Evolutionary conservation across 2,329 filamentous ascomycete species (phyloP).

Genomic region (Talaromyces verruculosus): DNA sequence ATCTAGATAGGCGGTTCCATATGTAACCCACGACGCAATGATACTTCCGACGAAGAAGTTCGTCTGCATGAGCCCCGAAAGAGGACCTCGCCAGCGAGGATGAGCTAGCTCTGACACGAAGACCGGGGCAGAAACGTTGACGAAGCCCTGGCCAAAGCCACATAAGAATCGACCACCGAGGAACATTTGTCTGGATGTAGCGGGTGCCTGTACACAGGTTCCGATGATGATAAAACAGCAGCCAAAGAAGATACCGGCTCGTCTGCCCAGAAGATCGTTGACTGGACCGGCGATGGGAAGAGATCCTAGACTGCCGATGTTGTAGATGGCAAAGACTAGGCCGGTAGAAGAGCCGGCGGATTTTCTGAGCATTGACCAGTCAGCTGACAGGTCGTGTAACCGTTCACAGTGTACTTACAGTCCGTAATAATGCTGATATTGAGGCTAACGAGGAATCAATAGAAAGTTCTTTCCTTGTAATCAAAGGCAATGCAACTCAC

Average conservation of each 20-base stretch:
- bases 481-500: neutral
- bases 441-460: constrained; percentile 7
- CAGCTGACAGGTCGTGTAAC: neutral
- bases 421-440: constrained; percentile 19
- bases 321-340: constrained; percentile 21
- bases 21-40: constrained; percentile 20
- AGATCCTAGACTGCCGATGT: constrained; percentile 17
- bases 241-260: constrained; percentile 15
- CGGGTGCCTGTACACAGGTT: constrained; percentile 21
- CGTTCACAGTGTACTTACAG: constrained; percentile 7
- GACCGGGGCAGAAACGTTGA: constrained; percentile 16
- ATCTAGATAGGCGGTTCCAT: constrained; percentile 18
- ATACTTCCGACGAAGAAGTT: constrained; percentile 19
- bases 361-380: constrained; percentile 1
- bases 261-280: constrained; percentile 17
- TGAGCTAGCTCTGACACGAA: constrained; percentile 20
- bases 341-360: constrained; percentile 17
- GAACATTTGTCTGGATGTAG: constrained; percentile 16
- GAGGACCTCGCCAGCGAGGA: constrained; percentile 21
- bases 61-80: constrained; percentile 19
- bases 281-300: constrained; percentile 16
- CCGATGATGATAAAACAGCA: constrained; percentile 19
- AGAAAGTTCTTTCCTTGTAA: neutral
- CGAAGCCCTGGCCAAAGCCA: constrained; percentile 19
- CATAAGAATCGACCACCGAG: constrained; percentile 18